Evolutionary conservation across 805 yeast species (phyloP), one percentile per base, ranked within the genome.

Genomic region (Lipomyces mesembrius): DNA sequence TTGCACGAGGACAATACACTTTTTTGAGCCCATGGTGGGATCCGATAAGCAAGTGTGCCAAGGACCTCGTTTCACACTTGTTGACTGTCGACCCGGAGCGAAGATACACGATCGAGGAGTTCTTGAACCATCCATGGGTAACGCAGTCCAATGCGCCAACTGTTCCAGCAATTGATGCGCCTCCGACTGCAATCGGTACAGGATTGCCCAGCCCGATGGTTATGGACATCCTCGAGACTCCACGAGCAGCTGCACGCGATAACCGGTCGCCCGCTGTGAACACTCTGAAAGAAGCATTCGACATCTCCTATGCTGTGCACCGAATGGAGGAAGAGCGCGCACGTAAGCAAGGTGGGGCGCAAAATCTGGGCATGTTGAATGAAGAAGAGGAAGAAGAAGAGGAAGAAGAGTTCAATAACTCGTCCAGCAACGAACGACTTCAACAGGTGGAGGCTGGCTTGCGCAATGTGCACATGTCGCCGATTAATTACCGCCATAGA

Each of bases 11-110:
- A 49, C 89, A 89, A 74, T 90, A 83, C 76, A 87, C 90, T 12
- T 90, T 90, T 72, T 79, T 90, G 71, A 81, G 86, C 46, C 96
- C 96, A 1, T 90, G 96, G 96, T 90, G 96, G 96, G 96, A 90
- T 76, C 95, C 90, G 71, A 88, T 90, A 49, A 83, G 88, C 59
- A 74, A 72, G 49, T 86, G 84, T 6, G 96, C 95, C 6, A 90
- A 89, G 77, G 81, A 86, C 71, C 84, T 92, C 77, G 91, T 90
- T 6, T 78, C 86, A 2, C 85, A 82, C 67, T 80, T 90, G 68
- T 79, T 90, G 46, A 88, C 92, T 0, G 94, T 90, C 22, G 89
- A 89, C 74, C 92, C 93, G 6, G 77, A 80, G 37, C 79, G 83
- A 62, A 80, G 96, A 64, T 89, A 89, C 74, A 86, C 91, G 8